These are phyloP conservation scores for Geotrichum ghanense DNA, from an alignment of 805 yeast genomes.

Conservation along the genomic window DNA sequence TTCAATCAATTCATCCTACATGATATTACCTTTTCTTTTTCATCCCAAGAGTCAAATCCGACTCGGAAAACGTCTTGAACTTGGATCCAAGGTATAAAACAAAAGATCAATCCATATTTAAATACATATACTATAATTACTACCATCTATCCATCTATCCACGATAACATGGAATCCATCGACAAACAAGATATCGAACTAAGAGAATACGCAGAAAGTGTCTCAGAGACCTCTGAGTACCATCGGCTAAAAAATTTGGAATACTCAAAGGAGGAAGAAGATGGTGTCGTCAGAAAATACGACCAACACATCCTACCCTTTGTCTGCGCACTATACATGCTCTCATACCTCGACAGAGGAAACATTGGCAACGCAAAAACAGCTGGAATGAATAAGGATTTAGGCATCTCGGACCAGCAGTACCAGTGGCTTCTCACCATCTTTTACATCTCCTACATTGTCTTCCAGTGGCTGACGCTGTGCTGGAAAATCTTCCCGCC, in stretches of 20 bases:
- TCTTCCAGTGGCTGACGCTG: constrained; percentile 37
- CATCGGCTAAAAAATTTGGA: constrained; percentile 1
- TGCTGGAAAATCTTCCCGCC: constrained; percentile 34
- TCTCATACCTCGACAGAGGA: constrained; percentile 40
- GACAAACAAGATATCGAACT: too few relatives aligned
- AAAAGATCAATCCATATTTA: too few relatives aligned
- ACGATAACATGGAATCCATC: too few relatives aligned
- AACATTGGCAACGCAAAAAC: constrained; percentile 44
- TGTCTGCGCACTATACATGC: constrained; percentile 35
- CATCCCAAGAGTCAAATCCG: too few relatives aligned
- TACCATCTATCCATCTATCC: too few relatives aligned
- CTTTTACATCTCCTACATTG: constrained; percentile 38
- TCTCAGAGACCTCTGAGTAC: too few relatives aligned
- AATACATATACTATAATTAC: too few relatives aligned
- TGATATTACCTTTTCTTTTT: too few relatives aligned
- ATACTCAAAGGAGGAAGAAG: constrained; percentile 14
- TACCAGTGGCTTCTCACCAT: constrained; percentile 36
- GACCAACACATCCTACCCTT: constrained; percentile 36
- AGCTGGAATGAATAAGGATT: constrained; percentile 37
- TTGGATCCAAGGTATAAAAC: too few relatives aligned
- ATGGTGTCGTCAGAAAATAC: constrained; percentile 25
- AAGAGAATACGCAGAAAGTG: too few relatives aligned
- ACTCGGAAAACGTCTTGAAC: too few relatives aligned
- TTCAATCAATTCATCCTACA: too few relatives aligned
- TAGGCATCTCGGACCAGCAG: constrained; percentile 31